Conservation (phyloP, 305 asterid genomes). For the Monarda citriodora region DNA sequence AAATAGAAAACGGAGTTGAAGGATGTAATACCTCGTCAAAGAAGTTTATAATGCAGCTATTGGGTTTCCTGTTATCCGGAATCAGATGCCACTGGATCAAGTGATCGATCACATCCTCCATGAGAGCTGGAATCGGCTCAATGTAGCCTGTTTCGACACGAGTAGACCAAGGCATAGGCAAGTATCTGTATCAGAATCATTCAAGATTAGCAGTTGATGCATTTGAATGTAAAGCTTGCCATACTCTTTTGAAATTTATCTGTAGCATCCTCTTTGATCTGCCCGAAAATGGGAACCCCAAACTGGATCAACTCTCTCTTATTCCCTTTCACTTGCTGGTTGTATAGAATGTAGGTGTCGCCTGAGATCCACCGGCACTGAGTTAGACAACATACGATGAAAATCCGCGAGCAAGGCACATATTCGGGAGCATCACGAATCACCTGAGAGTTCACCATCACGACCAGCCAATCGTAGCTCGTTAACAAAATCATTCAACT, state of each 20-base stretch:
- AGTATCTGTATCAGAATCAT: not conserved
- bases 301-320: conserved; percentile 96
- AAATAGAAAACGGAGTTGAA: not conserved
- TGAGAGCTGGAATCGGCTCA: conserved; percentile 91
- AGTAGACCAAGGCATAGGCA: not conserved
- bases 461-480: conserved; percentile 90
- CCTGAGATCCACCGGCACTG: conserved; percentile 39
- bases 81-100: conserved; percentile 79
- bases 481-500: conserved; percentile 66
- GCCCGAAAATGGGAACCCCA: conserved; percentile 90
- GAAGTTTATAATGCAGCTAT: conserved; percentile 94
- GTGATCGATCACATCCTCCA: conserved; percentile 76
- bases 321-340: conserved; percentile 86
- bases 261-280: conserved; percentile 57
- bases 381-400: not conserved
- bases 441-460: conserved; percentile 97
- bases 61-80: conserved; percentile 78
- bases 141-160: conserved; percentile 49
- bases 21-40: conserved; percentile 72
- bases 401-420: not conserved
- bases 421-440: conserved; percentile 46
- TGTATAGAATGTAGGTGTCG: conserved; percentile 87
- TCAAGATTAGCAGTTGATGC: not conserved
- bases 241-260: conserved; percentile 57
- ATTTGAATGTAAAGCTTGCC: conserved; percentile 18